Evolutionary conservation across 1,284 basidiomycete species (phyloP).

Genomic region (Blastosporella zonata): DNA sequence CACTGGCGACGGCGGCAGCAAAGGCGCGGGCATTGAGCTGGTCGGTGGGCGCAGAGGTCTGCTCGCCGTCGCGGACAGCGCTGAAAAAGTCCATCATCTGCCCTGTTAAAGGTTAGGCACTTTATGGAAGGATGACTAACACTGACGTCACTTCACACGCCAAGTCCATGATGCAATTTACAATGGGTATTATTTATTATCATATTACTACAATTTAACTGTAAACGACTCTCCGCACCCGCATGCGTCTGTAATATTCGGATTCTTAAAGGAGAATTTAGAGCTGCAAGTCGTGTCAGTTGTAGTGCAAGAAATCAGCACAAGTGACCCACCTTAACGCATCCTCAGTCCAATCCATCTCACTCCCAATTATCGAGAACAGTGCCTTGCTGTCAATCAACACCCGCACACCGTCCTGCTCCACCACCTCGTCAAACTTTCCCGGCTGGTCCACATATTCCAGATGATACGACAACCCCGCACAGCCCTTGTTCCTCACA

Average conservation of each 20-base stretch:
- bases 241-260: conserved; percentile 88
- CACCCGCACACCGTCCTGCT: conserved; percentile 92
- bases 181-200: not conserved
- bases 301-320: conserved; percentile 4
- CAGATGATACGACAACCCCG: conserved; percentile 95
- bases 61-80: conserved; percentile 21
- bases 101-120: not conserved
- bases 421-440: conserved; percentile 96
- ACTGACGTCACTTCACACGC: conserved; percentile 17
- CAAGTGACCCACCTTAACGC: conserved; percentile 63
- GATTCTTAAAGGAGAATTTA: conserved; percentile 92
- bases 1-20: conserved; percentile 36
- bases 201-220: conserved; percentile 32
- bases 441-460: conserved; percentile 93
- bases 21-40: conserved; percentile 30
- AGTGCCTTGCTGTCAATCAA: conserved; percentile 97
- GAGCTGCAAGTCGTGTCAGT: conserved; percentile 47
- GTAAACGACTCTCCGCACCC: conserved; percentile 92
- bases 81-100: conserved; percentile 31
- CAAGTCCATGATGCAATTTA: conserved; percentile 1
- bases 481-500: conserved; percentile 98
- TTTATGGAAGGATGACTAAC: conserved; percentile 15
- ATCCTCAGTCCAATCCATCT: conserved; percentile 99
- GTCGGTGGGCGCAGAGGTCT: conserved; percentile 13
- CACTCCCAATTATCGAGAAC: conserved; percentile 97